phyloP scores from a whole-genome alignment of 192 early-diverging fungal species.

The Backusella australiensis region DNA sequence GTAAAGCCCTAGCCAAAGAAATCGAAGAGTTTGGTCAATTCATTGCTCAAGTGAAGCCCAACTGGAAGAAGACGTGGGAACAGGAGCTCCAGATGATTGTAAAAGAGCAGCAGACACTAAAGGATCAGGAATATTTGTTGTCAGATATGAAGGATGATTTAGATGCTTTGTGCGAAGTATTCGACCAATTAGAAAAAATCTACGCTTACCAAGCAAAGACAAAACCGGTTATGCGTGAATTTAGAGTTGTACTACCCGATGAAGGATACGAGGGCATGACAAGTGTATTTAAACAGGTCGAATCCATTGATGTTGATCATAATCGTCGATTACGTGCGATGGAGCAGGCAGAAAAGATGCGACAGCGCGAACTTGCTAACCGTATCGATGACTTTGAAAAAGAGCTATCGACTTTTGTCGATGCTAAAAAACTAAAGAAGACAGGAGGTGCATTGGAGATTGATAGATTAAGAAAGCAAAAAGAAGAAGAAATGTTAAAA shows the following conservation, averaged over 20 bases:
- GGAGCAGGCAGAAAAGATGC: constrained; percentile 60
- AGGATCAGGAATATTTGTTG: constrained; percentile 73
- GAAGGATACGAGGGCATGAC: constrained; percentile 65
- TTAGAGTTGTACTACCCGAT: constrained; percentile 53
- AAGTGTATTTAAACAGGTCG: constrained; percentile 67
- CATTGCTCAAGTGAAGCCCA: constrained; percentile 61
- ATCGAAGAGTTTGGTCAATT: constrained; percentile 52
- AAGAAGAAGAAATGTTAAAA: constrained; percentile 63
- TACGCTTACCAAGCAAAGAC: constrained; percentile 51
- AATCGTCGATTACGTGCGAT: constrained; percentile 64
- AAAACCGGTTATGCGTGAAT: constrained; percentile 39
- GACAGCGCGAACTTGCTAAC: constrained; percentile 65
- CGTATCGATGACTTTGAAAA: constrained; percentile 77
- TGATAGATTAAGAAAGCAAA: constrained; percentile 67
- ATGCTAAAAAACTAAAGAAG: constrained; percentile 62
- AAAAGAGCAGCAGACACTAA: constrained; percentile 77
- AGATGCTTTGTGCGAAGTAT: constrained; percentile 54
- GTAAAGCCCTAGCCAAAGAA: constrained; percentile 48
- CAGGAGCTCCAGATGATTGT: constrained; percentile 80
- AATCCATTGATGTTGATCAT: constrained; percentile 66
- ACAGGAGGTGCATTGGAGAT: constrained; percentile 75
- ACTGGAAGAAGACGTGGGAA: constrained; percentile 85
- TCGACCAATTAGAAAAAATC: constrained; percentile 61
- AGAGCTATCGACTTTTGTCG: constrained; percentile 68
- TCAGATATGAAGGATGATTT: constrained; percentile 68